phyloP scores from a whole-genome alignment of 2,329 filamentous ascomycete genomes.

The Alternaria angustiovoidea region DNA sequence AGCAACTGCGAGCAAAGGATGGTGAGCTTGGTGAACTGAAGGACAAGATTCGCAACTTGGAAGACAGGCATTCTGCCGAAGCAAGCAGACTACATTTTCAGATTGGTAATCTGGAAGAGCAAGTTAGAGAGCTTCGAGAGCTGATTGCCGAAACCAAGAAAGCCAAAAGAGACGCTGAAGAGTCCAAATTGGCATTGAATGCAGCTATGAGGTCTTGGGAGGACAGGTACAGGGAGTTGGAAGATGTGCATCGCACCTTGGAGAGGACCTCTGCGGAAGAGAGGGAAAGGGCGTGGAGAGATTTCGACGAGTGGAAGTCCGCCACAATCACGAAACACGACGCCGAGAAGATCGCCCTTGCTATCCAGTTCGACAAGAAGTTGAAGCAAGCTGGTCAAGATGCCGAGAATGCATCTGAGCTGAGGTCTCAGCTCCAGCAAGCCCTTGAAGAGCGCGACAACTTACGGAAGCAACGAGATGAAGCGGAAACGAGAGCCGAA shows the following conservation, averaged over 20 bases:
- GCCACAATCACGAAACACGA: conserved; percentile 46
- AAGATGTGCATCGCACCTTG: conserved; percentile 50
- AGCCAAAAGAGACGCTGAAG: conserved; percentile 50
- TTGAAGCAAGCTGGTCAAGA: conserved; percentile 59
- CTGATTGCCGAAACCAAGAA: conserved; percentile 55
- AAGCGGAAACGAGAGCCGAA: conserved; percentile 45
- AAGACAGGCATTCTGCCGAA: conserved; percentile 61
- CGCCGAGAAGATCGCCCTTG: conserved; percentile 51
- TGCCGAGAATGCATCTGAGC: conserved; percentile 47
- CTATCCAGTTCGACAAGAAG: conserved; percentile 52
- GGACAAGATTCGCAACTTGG: conserved; percentile 59
- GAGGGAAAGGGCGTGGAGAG: conserved; percentile 42
- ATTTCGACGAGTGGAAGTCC: conserved; percentile 56
- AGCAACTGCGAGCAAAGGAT: conserved; percentile 62
- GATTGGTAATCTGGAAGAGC: conserved; percentile 61
- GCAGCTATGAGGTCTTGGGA: conserved; percentile 52
- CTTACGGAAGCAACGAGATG: conserved; percentile 50
- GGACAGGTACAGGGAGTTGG: conserved; percentile 54
- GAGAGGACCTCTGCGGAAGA: conserved; percentile 50
- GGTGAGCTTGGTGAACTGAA: conserved; percentile 61
- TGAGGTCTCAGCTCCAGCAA: conserved; percentile 52
- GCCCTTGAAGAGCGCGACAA: conserved; percentile 60
- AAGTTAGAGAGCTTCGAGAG: conserved; percentile 61
- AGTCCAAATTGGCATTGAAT: conserved; percentile 40
- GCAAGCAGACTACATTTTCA: conserved; percentile 60